Conservation (phyloP, 1,284 basidiomycete species). For the Austroboletus novae-zelandiae region DNA sequence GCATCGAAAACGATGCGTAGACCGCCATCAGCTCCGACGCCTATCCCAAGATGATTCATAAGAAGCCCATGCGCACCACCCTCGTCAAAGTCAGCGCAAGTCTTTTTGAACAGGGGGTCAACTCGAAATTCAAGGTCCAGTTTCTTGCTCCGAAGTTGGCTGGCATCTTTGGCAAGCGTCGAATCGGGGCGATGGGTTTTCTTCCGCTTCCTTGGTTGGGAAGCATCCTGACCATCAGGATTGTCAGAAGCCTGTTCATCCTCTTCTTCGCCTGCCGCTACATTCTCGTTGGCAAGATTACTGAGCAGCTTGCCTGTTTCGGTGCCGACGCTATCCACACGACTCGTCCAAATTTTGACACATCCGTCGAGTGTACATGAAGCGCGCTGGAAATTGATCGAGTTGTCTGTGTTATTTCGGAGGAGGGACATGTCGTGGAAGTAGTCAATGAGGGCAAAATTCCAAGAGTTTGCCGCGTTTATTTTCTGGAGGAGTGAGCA, state of each 20-base stretch:
- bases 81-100: constrained; percentile 97
- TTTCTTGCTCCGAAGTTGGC: constrained; percentile 88
- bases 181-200: constrained; percentile 69
- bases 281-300: constrained; percentile 78
- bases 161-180: constrained; percentile 82
- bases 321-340: constrained; percentile 95
- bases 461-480: constrained; percentile 97
- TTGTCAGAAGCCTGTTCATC: constrained; percentile 62
- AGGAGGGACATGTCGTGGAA: constrained; percentile 99
- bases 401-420: constrained; percentile 86
- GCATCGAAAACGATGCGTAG: constrained; percentile 96
- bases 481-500: constrained; percentile 77
- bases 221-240: constrained; percentile 54
- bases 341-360: constrained; percentile 99
- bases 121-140: constrained; percentile 94
- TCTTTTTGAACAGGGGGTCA: constrained; percentile 97
- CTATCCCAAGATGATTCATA: constrained; percentile 87
- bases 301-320: constrained; percentile 96
- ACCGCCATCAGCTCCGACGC: constrained; percentile 76
- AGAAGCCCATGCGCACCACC: constrained; percentile 93
- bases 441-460: constrained; percentile 97
- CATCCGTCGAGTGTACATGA: constrained; percentile 98
- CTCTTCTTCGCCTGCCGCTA: constrained; percentile 56
- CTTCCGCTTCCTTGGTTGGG: constrained; percentile 58
- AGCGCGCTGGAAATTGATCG: constrained; percentile 98